A percentile compares a stretch with the other conserved stretches of the same genome.
phyloP scores from a whole-genome alignment of 1,284 basidiomycete genomes.

The Rugosomyces carneus region DNA sequence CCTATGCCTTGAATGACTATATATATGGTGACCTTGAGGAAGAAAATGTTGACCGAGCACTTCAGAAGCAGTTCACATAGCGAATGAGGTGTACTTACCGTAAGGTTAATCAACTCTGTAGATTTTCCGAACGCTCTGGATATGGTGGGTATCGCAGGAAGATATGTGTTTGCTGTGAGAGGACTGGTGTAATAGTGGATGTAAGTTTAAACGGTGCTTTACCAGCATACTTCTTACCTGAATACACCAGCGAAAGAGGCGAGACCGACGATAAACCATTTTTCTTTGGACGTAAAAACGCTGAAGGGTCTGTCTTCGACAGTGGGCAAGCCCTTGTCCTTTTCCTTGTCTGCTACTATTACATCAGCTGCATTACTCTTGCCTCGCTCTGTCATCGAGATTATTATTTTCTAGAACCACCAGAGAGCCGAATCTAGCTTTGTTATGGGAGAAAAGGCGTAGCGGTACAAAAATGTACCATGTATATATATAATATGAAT shows the following conservation, averaged over 20 bases:
- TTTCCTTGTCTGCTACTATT: no score
- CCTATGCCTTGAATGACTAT: slow-evolving; percentile 73
- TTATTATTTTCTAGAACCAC: no score
- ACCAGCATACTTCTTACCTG: slow-evolving; percentile 35
- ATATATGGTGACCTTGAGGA: slow-evolving; percentile 57
- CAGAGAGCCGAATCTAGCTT: not conserved
- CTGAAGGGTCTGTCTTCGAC: slow-evolving; percentile 34
- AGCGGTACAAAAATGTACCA: not conserved
- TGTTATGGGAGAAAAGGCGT: not conserved
- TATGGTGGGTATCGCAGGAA: slow-evolving; percentile 70
- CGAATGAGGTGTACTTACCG: slow-evolving; percentile 28
- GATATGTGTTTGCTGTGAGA: slow-evolving; percentile 70
- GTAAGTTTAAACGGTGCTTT: not conserved
- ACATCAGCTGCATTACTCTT: not conserved
- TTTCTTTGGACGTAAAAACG: slow-evolving; percentile 51
- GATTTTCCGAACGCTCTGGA: slow-evolving; percentile 56
- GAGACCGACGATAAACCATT: slow-evolving; percentile 62
- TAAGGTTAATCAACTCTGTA: slow-evolving; percentile 66
- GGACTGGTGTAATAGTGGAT: slow-evolving; percentile 37
- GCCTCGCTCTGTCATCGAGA: not conserved
- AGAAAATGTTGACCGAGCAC: not conserved
- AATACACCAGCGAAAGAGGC: slow-evolving; percentile 54
- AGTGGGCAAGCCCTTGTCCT: not conserved
- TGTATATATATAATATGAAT: no score
- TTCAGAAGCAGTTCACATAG: not conserved